Percentiles rank a stretch among this genome's conserved stretches.
Evolutionary conservation across 2,329 filamentous ascomycete species (phyloP).

Genomic region (Paecilomyces sp.): DNA sequence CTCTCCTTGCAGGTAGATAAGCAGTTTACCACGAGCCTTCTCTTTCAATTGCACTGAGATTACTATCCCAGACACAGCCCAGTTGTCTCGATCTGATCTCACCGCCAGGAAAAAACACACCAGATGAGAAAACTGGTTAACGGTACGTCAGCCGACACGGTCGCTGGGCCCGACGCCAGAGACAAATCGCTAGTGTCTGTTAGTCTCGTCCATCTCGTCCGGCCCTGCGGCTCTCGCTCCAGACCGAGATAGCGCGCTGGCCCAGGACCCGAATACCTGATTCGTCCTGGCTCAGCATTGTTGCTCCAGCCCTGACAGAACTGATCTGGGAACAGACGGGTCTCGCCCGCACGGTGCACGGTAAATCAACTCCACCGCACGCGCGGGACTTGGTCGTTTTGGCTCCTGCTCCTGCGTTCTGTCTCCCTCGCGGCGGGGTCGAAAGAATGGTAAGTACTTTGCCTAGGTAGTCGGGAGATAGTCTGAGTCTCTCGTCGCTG

Average conservation of each 20-base stretch:
- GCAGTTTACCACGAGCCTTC: background rate
- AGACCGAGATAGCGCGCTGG: background rate
- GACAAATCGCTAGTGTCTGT: background rate
- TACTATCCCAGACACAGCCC: background rate
- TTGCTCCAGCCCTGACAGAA: background rate
- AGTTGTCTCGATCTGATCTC: background rate
- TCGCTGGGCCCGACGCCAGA: background rate
- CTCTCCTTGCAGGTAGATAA: background rate
- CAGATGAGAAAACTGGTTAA: background rate
- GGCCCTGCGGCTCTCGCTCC: background rate
- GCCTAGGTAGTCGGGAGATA: no score
- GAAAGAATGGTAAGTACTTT: no score
- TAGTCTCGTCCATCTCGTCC: background rate
- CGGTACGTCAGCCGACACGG: background rate
- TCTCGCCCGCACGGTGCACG: slow-evolving; percentile 6
- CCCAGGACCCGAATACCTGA: background rate
- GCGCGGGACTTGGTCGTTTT: background rate
- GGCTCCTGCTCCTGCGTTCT: background rate
- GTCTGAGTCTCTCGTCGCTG: background rate
- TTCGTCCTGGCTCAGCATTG: background rate
- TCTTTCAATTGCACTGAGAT: no score
- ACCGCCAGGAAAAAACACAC: background rate
- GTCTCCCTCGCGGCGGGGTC: background rate
- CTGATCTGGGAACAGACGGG: no score
- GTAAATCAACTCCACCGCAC: slow-evolving; percentile 8